A percentile compares a stretch with the other conserved stretches of the same genome.
phyloP scores from a whole-genome alignment of 257 asterid species.

The Fraxinus quadrangulata region DNA sequence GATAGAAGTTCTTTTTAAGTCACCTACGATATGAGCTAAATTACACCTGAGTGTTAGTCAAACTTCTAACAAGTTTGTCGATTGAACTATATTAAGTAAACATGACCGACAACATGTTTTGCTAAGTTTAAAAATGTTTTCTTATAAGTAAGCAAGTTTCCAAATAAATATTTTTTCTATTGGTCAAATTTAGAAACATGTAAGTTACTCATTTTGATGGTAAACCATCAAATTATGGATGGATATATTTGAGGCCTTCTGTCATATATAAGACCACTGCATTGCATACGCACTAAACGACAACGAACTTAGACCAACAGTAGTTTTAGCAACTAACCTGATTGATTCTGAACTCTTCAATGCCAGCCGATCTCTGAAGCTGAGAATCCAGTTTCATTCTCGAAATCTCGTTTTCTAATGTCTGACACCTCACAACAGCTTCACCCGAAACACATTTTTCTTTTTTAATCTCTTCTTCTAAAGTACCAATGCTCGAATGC shows the following conservation, averaged over 20 bases:
- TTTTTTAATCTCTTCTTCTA: conserved; percentile 46
- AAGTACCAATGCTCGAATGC: conserved; percentile 37
- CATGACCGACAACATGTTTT: too few species aligned
- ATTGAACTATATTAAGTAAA: too few species aligned
- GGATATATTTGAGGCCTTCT: neutral
- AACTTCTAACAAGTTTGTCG: too few species aligned
- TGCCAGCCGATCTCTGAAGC: conserved; percentile 46
- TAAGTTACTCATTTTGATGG: neutral
- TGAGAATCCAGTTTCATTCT: conserved; percentile 47
- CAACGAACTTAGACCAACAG: neutral
- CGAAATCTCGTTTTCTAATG: conserved; percentile 50
- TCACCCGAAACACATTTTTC: conserved; percentile 51
- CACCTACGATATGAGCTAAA: too few species aligned
- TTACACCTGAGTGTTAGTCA: too few species aligned
- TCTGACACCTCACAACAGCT: conserved; percentile 48
- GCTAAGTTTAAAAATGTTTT: too few species aligned
- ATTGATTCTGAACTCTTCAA: conserved; percentile 59
- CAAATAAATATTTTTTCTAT: too few species aligned
- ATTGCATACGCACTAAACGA: neutral
- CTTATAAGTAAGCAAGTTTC: too few species aligned
- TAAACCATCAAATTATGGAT: neutral
- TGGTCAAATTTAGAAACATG: neutral
- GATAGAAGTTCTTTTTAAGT: too few species aligned
- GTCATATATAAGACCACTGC: neutral
- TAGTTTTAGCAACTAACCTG: conserved; percentile 47